Evolutionary conservation across 805 yeast genomes (phyloP).

Genomic region (Candida chilensis): DNA sequence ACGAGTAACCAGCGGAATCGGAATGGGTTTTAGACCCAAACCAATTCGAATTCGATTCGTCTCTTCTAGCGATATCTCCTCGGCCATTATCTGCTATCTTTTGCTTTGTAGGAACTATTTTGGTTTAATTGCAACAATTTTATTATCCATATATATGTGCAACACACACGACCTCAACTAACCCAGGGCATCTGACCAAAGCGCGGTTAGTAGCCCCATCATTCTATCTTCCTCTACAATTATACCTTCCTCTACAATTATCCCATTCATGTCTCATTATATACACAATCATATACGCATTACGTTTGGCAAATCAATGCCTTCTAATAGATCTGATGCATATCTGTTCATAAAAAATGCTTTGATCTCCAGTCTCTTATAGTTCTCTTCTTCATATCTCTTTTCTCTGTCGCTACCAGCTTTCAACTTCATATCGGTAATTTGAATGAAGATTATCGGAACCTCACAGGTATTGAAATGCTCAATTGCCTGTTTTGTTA

Average conservation of each 20-base stretch:
- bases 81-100: not conserved
- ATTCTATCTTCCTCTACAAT: too few species aligned
- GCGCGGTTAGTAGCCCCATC: too few species aligned
- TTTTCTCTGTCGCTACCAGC: conserved; percentile 8
- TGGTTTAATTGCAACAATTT: too few species aligned
- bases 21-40: conserved; percentile 19
- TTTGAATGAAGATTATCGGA: conserved; percentile 34
- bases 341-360: conserved; percentile 25
- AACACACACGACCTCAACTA: too few species aligned
- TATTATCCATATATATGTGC: too few species aligned
- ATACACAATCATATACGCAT: too few species aligned
- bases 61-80: conserved; percentile 15
- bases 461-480: conserved; percentile 33
- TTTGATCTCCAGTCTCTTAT: conserved; percentile 24
- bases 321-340: conserved; percentile 22
- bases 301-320: conserved; percentile 14
- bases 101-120: too few species aligned
- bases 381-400: conserved; percentile 22
- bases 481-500: conserved; percentile 36
- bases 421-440: conserved; percentile 19
- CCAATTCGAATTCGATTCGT: conserved; percentile 21
- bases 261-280: not conserved
- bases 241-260: not conserved
- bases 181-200: too few species aligned
- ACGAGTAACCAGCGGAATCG: too few species aligned